Evolutionary conservation across 257 asterid genomes (phyloP).

Genomic region (Jaltomata sinuosa): DNA sequence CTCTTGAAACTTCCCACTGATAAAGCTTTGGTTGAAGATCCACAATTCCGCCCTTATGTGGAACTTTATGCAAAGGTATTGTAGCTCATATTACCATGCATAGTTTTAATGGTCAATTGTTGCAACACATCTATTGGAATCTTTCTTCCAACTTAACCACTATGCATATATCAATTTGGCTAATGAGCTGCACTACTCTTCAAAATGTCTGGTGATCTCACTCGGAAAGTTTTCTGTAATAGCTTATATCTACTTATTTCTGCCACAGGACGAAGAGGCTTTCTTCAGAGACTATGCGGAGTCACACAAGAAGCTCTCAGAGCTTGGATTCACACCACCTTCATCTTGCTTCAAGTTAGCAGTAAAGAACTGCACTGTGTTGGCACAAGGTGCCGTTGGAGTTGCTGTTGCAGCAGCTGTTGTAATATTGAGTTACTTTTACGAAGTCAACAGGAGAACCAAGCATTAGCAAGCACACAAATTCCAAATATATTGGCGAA

Average conservation of each 20-base stretch:
- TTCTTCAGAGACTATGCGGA: constrained; percentile 76
- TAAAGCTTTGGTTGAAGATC: constrained; percentile 60
- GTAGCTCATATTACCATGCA: not conserved
- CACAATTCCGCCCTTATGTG: constrained; percentile 40
- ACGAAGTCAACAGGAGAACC: constrained; percentile 17
- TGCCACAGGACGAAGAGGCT: constrained; percentile 69
- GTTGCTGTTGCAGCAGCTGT: constrained; percentile 46
- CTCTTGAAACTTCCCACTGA: constrained; percentile 78
- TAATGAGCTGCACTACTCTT: not conserved
- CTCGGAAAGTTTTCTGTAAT: not conserved
- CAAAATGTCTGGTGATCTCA: not conserved
- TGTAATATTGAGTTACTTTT: constrained; percentile 41
- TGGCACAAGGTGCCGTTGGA: constrained; percentile 17
- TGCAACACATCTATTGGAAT: not conserved
- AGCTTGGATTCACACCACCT: constrained; percentile 57
- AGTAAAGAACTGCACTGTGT: constrained; percentile 17
- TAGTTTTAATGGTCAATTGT: not conserved
- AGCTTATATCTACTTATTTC: not conserved
- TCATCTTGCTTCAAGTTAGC: constrained; percentile 16
- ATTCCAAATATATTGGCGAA: not conserved
- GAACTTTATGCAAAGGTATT: constrained; percentile 59
- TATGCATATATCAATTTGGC: not conserved
- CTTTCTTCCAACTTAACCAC: not conserved
- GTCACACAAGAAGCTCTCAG: constrained; percentile 88
- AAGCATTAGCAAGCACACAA: not conserved